Percentiles rank a stretch among this genome's conserved stretches.
phyloP scores from a whole-genome alignment of 2,329 filamentous ascomycete genomes.

The Alternaria atra region DNA sequence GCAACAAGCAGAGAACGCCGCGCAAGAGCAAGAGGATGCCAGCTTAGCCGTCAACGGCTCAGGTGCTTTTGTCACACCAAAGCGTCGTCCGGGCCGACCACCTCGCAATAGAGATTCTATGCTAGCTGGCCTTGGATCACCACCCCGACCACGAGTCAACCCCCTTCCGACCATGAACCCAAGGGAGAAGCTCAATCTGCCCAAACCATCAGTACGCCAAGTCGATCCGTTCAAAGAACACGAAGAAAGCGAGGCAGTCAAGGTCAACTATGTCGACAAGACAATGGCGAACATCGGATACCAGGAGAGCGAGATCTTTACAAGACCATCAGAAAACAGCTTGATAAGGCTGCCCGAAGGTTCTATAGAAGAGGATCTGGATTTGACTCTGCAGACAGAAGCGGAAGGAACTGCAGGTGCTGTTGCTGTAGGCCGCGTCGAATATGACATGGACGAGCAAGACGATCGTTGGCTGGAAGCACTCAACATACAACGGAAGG shows the following conservation, averaged over 20 bases:
- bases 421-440: conserved; percentile 76
- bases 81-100: conserved; percentile 70
- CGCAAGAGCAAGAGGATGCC: conserved; percentile 26
- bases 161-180: conserved; percentile 81
- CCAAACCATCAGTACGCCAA: conserved; percentile 76
- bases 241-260: conserved; percentile 84
- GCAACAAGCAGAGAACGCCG: conserved; percentile 41
- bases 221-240: conserved; percentile 82
- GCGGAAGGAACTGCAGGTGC: conserved; percentile 65
- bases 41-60: conserved; percentile 24
- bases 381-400: conserved; percentile 66
- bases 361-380: conserved; percentile 70
- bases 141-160: conserved; percentile 71
- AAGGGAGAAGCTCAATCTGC: conserved; percentile 80
- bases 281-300: conserved; percentile 96
- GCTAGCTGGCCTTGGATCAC: conserved; percentile 67
- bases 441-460: conserved; percentile 99
- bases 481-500: conserved; percentile 79
- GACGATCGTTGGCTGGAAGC: conserved; percentile 95
- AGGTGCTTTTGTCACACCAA: conserved; percentile 50
- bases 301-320: conserved; percentile 90
- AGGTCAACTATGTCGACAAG: conserved; percentile 92
- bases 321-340: conserved; percentile 73
- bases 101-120: conserved; percentile 70
- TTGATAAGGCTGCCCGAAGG: conserved; percentile 71